Evolutionary conservation across 2,329 filamentous ascomycete genomes (phyloP), one percentile per base, ranked within the genome.

Genomic region (Emergomyces pasteurianus): DNA sequence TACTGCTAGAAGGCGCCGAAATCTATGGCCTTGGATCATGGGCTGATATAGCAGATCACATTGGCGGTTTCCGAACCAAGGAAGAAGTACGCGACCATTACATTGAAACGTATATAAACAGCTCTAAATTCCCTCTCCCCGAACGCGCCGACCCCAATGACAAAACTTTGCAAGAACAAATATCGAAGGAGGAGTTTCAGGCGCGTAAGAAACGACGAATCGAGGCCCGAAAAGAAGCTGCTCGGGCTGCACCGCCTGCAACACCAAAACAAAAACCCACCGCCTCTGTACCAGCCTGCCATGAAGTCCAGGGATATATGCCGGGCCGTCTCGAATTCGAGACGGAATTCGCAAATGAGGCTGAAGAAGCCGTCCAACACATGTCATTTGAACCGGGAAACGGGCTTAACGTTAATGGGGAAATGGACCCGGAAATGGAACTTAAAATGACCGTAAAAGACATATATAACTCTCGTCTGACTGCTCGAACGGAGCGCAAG

Each of bases 271-370:
- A 92, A 67, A 97, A 97, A 71, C 94, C 94, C 0, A 97, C 92
- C 0, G 92, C 92, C 9, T 95, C 89, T 78, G 91, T 96, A 2
- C 94, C 94, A 0, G 88, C 91, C 40, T 99, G 94, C 73, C 94
- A 99, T 78, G 94, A 99, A 75, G 94, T 99, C 43, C 91, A 96
- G 74, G 94, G 94, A 2, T 99, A 95, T 73, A 99, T 99, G 94
- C 94, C 94, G 2, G 94, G 94, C 52, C 90, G 94, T 47, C 76
- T 99, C 65, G 94, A 99, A 70, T 99, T 99, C 65, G 94, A 99
- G 79, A 96, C 90, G 0, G 94, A 99, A 69, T 94, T 96, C 71
- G 89, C 92, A 70, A 99, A 99, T 69, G 94, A 99, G 69, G 94
- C 94, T 0, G 94, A 99, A 77, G 95, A 97, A 75, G 92, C 92